phyloP scores from a whole-genome alignment of 164 flowering plant species.

The Umbellularia californica region DNA sequence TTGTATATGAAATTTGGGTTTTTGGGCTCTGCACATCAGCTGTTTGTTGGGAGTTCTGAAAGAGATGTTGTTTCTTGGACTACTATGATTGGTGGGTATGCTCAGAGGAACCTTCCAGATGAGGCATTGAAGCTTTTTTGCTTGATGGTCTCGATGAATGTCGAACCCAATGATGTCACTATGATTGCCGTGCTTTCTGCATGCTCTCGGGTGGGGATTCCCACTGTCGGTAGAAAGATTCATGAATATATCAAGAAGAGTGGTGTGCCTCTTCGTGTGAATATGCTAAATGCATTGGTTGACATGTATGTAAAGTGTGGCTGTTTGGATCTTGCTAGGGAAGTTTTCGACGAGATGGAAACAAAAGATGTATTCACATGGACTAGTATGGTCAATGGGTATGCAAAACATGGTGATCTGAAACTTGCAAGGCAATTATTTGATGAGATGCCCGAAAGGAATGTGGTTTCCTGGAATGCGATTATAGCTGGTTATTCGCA shows the following conservation, averaged over 20 bases:
- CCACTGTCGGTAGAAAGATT: slow-evolving; percentile 33
- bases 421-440: slow-evolving; percentile 40
- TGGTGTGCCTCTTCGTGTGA: slow-evolving; percentile 26
- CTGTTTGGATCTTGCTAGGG: slow-evolving; percentile 38
- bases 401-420: slow-evolving; percentile 55
- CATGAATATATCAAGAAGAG: slow-evolving; percentile 33
- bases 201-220: slow-evolving; percentile 46
- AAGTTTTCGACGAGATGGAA: slow-evolving; percentile 48
- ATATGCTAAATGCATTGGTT: slow-evolving; percentile 54
- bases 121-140: slow-evolving; percentile 48
- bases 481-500: slow-evolving; percentile 72
- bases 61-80: slow-evolving; percentile 69
- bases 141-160: slow-evolving; percentile 30
- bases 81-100: slow-evolving; percentile 52
- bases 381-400: slow-evolving; percentile 74
- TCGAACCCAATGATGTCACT: slow-evolving; percentile 65
- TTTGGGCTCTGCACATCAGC: slow-evolving; percentile 27
- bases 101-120: slow-evolving; percentile 22
- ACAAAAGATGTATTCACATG: slow-evolving; percentile 58
- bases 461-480: slow-evolving; percentile 70
- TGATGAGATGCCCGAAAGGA: slow-evolving; percentile 55
- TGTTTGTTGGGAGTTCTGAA: slow-evolving; percentile 40
- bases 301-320: slow-evolving; percentile 81
- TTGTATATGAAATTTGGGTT: slow-evolving; percentile 35
- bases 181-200: slow-evolving; percentile 60